A percentile compares a stretch with the other conserved stretches of the same genome.
Conservation (phyloP, 768 basidiomycete species). For the Fistulinella prunicolor region DNA sequence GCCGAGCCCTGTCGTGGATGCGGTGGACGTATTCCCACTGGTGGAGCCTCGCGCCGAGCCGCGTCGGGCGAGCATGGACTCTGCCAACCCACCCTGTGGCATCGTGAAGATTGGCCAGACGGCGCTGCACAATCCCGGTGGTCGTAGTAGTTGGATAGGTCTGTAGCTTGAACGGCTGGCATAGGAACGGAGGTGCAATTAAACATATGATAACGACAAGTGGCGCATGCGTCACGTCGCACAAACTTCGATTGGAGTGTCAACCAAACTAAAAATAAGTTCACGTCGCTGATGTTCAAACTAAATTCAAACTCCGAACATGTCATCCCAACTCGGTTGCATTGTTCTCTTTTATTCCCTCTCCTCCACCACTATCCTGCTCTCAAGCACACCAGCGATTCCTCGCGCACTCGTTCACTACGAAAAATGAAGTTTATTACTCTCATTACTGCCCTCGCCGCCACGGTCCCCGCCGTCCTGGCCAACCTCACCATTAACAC, state of each 20-base stretch:
- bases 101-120: constrained; percentile 94
- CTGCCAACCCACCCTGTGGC: constrained; percentile 31
- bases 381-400: constrained; percentile 10
- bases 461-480: constrained; percentile 34
- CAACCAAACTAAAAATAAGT: neutral
- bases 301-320: constrained; percentile 30
- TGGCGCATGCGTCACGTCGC: neutral
- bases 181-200: neutral
- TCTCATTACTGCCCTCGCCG: constrained; percentile 29
- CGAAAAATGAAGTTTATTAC: constrained; percentile 38
- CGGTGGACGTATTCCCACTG: constrained; percentile 43
- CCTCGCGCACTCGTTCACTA: constrained; percentile 17
- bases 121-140: constrained; percentile 85
- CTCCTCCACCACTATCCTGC: neutral
- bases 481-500: constrained; percentile 58
- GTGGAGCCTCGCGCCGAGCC: constrained; percentile 12
- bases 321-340: constrained; percentile 5
- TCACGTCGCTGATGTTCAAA: constrained; percentile 10
- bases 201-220: neutral
- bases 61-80: constrained; percentile 7
- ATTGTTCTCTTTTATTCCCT: neutral
- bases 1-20: constrained; percentile 74
- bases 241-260: too few relatives aligned
- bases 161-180: constrained; percentile 36
- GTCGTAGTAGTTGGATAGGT: constrained; percentile 92